A percentile compares a stretch with the other conserved stretches of the same genome.
Conservation (phyloP, 345 rosid species). For the Boechera divaricarpa region DNA sequence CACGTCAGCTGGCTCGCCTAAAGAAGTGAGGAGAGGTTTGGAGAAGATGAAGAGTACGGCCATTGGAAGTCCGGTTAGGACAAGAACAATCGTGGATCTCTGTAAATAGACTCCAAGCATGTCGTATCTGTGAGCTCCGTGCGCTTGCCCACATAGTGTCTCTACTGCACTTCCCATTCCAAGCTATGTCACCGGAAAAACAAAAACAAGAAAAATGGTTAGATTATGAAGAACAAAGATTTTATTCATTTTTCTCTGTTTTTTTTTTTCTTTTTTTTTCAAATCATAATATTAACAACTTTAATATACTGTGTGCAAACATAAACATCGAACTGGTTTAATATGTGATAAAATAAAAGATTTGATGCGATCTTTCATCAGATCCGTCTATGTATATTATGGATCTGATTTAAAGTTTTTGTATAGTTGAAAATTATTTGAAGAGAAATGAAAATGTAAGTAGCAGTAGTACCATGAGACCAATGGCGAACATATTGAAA, state of each 20-base stretch:
- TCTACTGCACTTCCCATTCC: constrained; percentile 93
- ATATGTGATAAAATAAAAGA: not conserved
- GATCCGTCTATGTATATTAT: not conserved
- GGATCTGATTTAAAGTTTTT: not conserved
- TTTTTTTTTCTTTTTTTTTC: too few species aligned
- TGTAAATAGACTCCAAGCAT: constrained; percentile 80
- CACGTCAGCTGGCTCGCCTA: constrained; percentile 64
- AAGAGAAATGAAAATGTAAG: not conserved
- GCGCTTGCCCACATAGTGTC: constrained; percentile 84
- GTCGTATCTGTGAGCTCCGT: constrained; percentile 66
- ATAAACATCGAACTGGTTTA: too few species aligned
- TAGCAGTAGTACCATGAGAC: constrained; percentile 52
- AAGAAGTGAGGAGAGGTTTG: constrained; percentile 53
- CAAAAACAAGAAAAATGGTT: not conserved
- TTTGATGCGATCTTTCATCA: not conserved
- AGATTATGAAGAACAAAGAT: not conserved
- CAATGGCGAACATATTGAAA: constrained; percentile 56
- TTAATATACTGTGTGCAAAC: too few species aligned
- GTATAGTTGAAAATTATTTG: not conserved
- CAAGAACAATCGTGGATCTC: constrained; percentile 62
- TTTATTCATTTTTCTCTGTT: not conserved
- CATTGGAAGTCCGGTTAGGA: constrained; percentile 56
- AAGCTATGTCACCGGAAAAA: constrained; percentile 44
- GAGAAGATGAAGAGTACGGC: constrained; percentile 59
- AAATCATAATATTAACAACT: too few species aligned